Base-by-base conservation (phyloP, 139 green algal species). In the Picochlorum sp. region DNA sequence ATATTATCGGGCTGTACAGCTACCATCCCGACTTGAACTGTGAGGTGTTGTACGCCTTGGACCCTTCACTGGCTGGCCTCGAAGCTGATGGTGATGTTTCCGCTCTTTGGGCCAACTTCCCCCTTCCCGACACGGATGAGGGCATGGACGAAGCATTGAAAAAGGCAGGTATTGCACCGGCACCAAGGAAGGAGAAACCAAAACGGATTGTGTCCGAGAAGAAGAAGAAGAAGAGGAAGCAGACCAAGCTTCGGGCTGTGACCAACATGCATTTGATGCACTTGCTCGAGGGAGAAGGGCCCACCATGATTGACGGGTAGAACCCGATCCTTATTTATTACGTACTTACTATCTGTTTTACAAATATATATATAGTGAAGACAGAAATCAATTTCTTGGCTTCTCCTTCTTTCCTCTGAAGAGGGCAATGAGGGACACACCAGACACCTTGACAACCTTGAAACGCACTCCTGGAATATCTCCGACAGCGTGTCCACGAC, bases 391-490 rank as follows among this genome's bases (percentile, higher is more conserved):
- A 56, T 87, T 89, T 37, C 91, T 77, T 21, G 91, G 92, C 84
- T 98, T 98, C 83, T 98, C 92, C 88, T 97, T 97, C 88, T 98
- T 98, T 75, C 87, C 83, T 68, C 91, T 83, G 87, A 98, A 99
- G 37, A 99, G 85, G 34, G 94, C 94, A 46, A 95, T 73, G 68
- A 99, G 80, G 4, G 94, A 87, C 65, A 98, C 92, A 80, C 94
- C 94, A 46, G 94, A 83, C 60, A 99, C 93, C 89, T 98, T 98
- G 24, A 98, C 88, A 21, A 97, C 90, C 89, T 99, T 99, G 91
- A 99, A 99, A 60, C 94, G 88, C 13, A 99, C 94, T 86, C 94
- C 94, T 69, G 94, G 94, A 76, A 99, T 99, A 92, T 99, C 94
- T 85, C 94, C 94, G 34, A 99, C 92, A 64, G 94, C 94, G 72